phyloP scores from a whole-genome alignment of 2,329 filamentous ascomycete species.

The Gaeumannomyces sp. region DNA sequence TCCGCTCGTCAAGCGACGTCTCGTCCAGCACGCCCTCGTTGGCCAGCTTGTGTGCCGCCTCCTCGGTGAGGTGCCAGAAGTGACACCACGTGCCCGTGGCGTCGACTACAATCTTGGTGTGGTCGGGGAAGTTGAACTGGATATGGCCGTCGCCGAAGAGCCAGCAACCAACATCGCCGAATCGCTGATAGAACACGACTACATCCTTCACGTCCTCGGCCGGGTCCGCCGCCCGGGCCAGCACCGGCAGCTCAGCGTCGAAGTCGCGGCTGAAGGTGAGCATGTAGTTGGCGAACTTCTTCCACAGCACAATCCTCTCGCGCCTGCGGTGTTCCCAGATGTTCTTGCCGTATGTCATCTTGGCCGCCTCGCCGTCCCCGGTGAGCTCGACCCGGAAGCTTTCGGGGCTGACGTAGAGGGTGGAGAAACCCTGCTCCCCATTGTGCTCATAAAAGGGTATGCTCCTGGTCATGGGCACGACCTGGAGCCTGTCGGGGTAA shows the following conservation, averaged over 20 bases:
- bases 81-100: slow-evolving; percentile 68
- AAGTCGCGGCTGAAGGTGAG: slow-evolving; percentile 68
- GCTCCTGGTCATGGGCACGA: slow-evolving; percentile 56
- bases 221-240: slow-evolving; percentile 29
- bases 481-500: slow-evolving; percentile 53
- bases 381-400: slow-evolving; percentile 51
- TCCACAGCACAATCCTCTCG: slow-evolving; percentile 62
- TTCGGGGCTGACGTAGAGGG: slow-evolving; percentile 58
- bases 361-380: slow-evolving; percentile 53
- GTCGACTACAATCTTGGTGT: slow-evolving; percentile 78
- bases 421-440: slow-evolving; percentile 55
- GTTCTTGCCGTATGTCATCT: slow-evolving; percentile 56
- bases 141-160: slow-evolving; percentile 74
- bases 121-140: slow-evolving; percentile 81
- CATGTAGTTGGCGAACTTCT: slow-evolving; percentile 72
- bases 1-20: slow-evolving; percentile 63
- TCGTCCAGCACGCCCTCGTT: slow-evolving; percentile 61
- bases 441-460: slow-evolving; percentile 73
- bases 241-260: slow-evolving; percentile 36
- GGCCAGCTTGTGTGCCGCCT: slow-evolving; percentile 60
- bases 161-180: slow-evolving; percentile 77
- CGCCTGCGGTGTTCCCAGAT: slow-evolving; percentile 60
- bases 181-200: slow-evolving; percentile 75
- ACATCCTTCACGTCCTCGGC: slow-evolving; percentile 47
- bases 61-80: slow-evolving; percentile 69